phyloP scores from a whole-genome alignment of 257 asterid genomes.

The Ajuga chamaepitys region DNA sequence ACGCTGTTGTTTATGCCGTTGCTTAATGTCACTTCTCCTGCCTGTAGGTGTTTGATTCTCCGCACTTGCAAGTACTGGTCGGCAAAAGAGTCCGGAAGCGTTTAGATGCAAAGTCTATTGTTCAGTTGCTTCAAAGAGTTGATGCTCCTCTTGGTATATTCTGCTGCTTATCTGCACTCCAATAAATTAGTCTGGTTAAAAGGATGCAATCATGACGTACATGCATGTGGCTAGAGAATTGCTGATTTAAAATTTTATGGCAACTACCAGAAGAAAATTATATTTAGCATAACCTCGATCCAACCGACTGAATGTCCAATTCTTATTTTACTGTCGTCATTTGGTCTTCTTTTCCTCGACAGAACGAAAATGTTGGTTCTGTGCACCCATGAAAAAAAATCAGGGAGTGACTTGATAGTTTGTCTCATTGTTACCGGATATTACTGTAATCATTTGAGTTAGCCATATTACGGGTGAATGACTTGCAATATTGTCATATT shows the following conservation, averaged over 20 bases:
- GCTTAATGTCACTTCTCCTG: background rate
- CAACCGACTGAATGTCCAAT: background rate
- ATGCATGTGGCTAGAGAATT: background rate
- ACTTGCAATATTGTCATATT: background rate
- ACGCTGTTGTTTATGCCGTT: background rate
- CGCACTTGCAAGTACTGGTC: constrained; percentile 53
- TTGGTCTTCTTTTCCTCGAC: background rate
- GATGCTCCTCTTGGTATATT: constrained; percentile 66
- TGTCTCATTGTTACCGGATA: background rate
- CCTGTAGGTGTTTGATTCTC: constrained; percentile 69
- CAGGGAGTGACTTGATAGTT: background rate
- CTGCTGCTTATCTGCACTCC: constrained; percentile 3
- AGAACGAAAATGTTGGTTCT: background rate
- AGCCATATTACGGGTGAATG: background rate
- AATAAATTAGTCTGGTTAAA: background rate
- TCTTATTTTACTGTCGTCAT: background rate
- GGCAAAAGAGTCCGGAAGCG: constrained; percentile 62
- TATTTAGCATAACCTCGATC: background rate
- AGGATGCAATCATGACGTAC: background rate
- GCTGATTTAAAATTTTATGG: background rate
- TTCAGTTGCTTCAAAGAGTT: constrained; percentile 60
- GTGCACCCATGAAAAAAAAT: background rate
- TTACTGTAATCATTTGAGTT: background rate
- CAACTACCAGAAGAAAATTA: background rate
- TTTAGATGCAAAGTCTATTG: constrained; percentile 63